These are phyloP conservation scores for Stachybotrys echinatus DNA, from an alignment of 2,329 filamentous ascomycete species.

Conservation along the genomic window DNA sequence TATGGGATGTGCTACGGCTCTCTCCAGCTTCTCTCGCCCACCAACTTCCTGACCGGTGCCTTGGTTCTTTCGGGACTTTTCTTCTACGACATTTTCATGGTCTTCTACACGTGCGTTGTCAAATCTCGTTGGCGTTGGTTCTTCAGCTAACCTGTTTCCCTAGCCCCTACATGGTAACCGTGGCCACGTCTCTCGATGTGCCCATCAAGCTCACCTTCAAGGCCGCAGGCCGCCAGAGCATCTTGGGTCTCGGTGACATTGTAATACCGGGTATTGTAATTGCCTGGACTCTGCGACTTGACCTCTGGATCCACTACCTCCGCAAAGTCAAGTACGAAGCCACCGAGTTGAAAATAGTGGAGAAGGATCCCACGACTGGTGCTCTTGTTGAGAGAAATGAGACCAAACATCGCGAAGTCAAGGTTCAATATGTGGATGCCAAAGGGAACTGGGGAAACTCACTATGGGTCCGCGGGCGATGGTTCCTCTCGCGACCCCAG, in stretches of 20 bases:
- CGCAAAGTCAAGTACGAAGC: constrained; percentile 51
- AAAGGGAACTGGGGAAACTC: constrained; percentile 77
- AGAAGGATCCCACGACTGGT: constrained; percentile 25
- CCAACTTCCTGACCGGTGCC: constrained; percentile 77
- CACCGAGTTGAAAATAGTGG: constrained; percentile 25
- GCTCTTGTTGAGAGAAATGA: constrained; percentile 28
- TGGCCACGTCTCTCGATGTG: constrained; percentile 84
- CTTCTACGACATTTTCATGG: constrained; percentile 92
- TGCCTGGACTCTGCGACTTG: constrained; percentile 82
- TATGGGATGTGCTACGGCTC: constrained; percentile 82
- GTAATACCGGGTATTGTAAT: constrained; percentile 90
- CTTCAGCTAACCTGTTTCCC: constrained; percentile 11
- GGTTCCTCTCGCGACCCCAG: constrained; percentile 17
- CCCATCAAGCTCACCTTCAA: constrained; percentile 86
- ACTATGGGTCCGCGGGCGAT: constrained; percentile 59
- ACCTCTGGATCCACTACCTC: constrained; percentile 79
- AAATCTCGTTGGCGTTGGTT: background rate
- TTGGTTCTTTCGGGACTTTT: constrained; percentile 76
- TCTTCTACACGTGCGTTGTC: constrained; percentile 68
- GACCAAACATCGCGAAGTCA: constrained; percentile 40
- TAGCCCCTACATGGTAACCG: constrained; percentile 76
- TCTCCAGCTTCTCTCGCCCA: constrained; percentile 80
- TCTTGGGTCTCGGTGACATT: constrained; percentile 92
- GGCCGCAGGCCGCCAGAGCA: constrained; percentile 61
- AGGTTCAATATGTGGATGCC: constrained; percentile 50